phyloP scores from a whole-genome alignment of 163 green algal species.

The Prototheca wickerhamii region DNA sequence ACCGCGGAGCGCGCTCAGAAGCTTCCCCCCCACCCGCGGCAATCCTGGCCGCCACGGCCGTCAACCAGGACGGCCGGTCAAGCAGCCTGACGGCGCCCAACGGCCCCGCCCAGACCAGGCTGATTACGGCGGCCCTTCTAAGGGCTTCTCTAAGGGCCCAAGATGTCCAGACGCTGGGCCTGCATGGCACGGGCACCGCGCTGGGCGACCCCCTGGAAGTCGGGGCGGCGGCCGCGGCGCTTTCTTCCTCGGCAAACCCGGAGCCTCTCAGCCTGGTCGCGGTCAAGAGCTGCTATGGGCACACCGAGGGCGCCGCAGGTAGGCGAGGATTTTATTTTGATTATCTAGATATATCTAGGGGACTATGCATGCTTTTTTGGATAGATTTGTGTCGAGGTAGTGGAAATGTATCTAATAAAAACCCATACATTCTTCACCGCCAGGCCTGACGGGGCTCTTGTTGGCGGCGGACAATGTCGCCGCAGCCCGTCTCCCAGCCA shows the following conservation, averaged over 20 bases:
- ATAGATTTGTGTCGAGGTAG: too few relatives aligned
- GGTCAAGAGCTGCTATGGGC: constrained; percentile 63
- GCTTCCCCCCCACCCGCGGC: background rate
- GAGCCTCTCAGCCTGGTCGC: constrained; percentile 40
- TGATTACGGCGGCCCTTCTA: constrained; percentile 14
- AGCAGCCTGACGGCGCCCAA: constrained; percentile 58
- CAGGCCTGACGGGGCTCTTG: constrained; percentile 17
- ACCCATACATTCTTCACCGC: too few relatives aligned
- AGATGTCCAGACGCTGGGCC: constrained; percentile 37
- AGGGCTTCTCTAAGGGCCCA: constrained; percentile 4
- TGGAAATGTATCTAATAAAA: too few relatives aligned
- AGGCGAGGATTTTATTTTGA: constrained; percentile 17
- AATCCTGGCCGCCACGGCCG: constrained; percentile 34
- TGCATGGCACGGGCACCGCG: constrained; percentile 68
- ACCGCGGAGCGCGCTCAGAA: background rate
- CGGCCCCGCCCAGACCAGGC: constrained; percentile 56
- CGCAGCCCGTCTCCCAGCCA: background rate
- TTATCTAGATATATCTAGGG: too few relatives aligned
- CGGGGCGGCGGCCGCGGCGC: constrained; percentile 33
- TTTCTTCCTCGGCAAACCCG: background rate
- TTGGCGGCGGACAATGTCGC: constrained; percentile 4
- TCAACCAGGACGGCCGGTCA: constrained; percentile 73
- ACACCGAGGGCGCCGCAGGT: constrained; percentile 67
- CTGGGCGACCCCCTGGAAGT: constrained; percentile 72
- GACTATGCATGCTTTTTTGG: too few relatives aligned